A percentile compares a stretch with the other conserved stretches of the same genome.
Conservation (phyloP, 495 filamentous ascomycete genomes). For the Saxophila tyrrhenica region DNA sequence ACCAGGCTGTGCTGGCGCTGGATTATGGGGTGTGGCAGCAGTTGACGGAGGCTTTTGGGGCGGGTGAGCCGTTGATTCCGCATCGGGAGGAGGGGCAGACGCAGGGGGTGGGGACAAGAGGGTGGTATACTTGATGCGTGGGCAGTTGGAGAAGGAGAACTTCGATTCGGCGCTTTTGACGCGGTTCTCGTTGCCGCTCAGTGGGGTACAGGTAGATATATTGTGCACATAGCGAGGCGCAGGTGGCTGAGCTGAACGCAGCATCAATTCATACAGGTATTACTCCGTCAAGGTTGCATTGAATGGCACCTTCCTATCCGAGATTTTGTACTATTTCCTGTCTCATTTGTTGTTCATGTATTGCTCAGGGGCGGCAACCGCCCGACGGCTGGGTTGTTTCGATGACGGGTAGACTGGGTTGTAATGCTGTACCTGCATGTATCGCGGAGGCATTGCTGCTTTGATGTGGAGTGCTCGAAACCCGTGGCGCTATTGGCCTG, state of each 20-base stretch:
- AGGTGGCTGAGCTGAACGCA: background rate
- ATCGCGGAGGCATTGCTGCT: no score
- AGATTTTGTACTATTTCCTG: no score
- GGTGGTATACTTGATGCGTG: slow-evolving; percentile 52
- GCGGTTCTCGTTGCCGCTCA: background rate
- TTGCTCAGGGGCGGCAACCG: background rate
- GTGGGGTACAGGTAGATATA: no score
- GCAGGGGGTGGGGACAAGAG: slow-evolving; percentile 44
- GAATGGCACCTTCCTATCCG: no score
- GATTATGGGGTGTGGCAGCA: slow-evolving; percentile 74
- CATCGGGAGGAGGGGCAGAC: slow-evolving; percentile 51
- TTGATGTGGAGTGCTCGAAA: no score
- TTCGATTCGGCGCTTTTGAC: background rate
- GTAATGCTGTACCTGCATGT: no score
- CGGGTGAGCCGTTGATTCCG: slow-evolving; percentile 70
- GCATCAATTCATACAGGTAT: no score
- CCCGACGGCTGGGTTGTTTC: no score
- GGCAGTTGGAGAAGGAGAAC: background rate
- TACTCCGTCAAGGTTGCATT: no score
- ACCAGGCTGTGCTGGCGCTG: slow-evolving; percentile 74
- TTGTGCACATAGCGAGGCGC: background rate
- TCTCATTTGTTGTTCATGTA: background rate
- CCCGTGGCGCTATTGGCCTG: no score
- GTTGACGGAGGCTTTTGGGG: slow-evolving; percentile 59
- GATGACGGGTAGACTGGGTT: no score